Base-by-base conservation (phyloP, 441 rosid genomes). In the Corymbia citriodora region DNA sequence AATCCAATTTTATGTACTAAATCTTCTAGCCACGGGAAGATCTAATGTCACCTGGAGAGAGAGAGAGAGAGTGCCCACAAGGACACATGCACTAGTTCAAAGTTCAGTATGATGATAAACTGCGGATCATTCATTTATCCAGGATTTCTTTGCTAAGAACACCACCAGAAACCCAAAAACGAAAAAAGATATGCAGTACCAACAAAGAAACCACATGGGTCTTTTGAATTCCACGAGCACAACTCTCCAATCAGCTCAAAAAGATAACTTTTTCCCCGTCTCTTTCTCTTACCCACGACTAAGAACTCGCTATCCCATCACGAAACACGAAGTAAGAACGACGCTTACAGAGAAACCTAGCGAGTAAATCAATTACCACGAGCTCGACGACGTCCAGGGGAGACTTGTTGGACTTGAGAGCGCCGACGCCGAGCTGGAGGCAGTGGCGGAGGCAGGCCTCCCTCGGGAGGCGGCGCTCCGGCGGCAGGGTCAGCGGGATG, bases 301-400 rank as follows among this genome's bases (percentile, higher is more conserved):
- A 40, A 40, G 85, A 40, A 74, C n/a, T 23, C 52, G 52, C 15
- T 23, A 40, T 40, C n/a, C 85, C 85, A 74, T 4, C 52, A 25
- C 85, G 85, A 23, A 45, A 12, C 52, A 49, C 55, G 48, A 3
- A 11, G n/a, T 48, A 11, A 49, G 33, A 74, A 27, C 91, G 92
- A 59, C n/a, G 29, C n/a, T 45, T 31, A 33, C 10, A 68, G 55
- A 40, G 45, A 40, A 40, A 40, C 45, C 45, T 40, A 40, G 45
- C 45, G 45, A 12, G 50, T 9, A 7, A 49, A 52, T 55, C 82
- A 57, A 55, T 90, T 95, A 98, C 99, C 94, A 98, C 99, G 88
- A 98, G 98, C 91, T 98, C 99, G 89, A 93, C 96, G 55, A 97
- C 99, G 91, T 97, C 99, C 92, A 98, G 94, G 55, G 99, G 96